Percentiles rank a stretch among this genome's conserved stretches.
Evolutionary conservation across 1,284 basidiomycete species (phyloP).

Genomic region (Earliella scabrosa): DNA sequence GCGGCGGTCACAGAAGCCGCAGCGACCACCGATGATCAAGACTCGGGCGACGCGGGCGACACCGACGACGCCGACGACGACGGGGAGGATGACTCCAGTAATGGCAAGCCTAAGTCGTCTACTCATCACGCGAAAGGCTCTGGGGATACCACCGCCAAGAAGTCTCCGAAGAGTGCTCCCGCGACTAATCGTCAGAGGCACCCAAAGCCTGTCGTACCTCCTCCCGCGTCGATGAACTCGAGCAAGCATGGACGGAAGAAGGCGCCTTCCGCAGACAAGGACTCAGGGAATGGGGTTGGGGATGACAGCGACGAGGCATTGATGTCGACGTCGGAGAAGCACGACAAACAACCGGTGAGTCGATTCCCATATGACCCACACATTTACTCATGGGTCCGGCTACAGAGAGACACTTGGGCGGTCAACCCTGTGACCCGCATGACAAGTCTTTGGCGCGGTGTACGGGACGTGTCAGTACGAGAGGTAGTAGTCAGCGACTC

Average conservation of each 20-base stretch:
- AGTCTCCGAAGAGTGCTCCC: background rate
- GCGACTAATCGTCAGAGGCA: conserved; percentile 5
- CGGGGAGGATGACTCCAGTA: background rate
- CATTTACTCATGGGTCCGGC: background rate
- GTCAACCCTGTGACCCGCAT: conserved; percentile 26
- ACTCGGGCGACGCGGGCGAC: background rate
- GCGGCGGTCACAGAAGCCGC: background rate
- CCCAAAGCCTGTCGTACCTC: conserved; percentile 25
- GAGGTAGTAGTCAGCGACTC: background rate
- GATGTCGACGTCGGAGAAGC: conserved; percentile 2
- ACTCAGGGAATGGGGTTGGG: no score
- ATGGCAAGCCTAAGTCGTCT: background rate
- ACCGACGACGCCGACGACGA: background rate
- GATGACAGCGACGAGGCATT: background rate
- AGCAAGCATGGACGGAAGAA: conserved; percentile 21
- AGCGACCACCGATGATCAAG: background rate
- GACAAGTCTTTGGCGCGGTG: conserved; percentile 28
- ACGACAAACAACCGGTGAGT: conserved; percentile 12
- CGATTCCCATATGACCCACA: no score
- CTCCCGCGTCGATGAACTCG: conserved; percentile 25
- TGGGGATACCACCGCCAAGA: background rate
- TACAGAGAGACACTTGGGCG: conserved; percentile 23
- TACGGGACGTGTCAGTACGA: conserved; percentile 1
- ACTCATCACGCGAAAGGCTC: background rate
- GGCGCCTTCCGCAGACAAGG: no score